Evolutionary conservation across 805 yeast species (phyloP), one percentile per base, ranked within the genome.

Genomic region (Nakazawaea sp.): DNA sequence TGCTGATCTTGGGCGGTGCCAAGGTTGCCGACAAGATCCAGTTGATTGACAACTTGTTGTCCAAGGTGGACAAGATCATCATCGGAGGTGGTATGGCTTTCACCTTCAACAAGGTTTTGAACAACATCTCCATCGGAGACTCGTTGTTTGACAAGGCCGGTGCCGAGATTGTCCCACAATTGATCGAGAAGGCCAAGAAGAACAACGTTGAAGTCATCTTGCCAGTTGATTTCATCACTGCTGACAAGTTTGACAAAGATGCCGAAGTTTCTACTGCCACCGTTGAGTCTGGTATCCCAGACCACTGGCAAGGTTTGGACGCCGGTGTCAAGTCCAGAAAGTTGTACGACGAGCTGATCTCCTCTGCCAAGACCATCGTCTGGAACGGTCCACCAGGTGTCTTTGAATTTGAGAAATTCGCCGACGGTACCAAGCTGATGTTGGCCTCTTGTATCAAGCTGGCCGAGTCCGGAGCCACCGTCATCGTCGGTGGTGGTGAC

Each of bases 321-420:
- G 78, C 79, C 56, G 98, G 98, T 69, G 89, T 88, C 69, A 81
- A 85, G 72, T 75, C 95, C 45, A 72, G 77, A 56, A 74, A 78
- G 65, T 73, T 83, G 52, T 92, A 84, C 62, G 75, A 81, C 50
- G 79, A 70, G 49, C 81, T 96, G 48, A 86, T 92, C 53, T 82
- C 83, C 49, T 74, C 81, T 68, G 94, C 98, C 53, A 88, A 90
- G 80, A 92, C 98, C 57, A 90, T 92, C 56, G 92, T 92, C 62
- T 92, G 98, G 98, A 92, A 92, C 75, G 98, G 98, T 64, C 98
- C 98, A 49, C 97, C 98, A 68, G 98, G 98, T 76, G 98, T 92
- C 54, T 92, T 92, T 64, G 98, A 92, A 74, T 92, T 92, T 59
- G 96, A 86, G 52, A 75, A 74, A 57, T 92, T 92, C 62, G 82